Percentiles rank a stretch among this genome's conserved stretches.
These are phyloP conservation scores for Hypsizygus ulmarius DNA, from an alignment of 1,284 basidiomycete species.

Conservation along the genomic window DNA sequence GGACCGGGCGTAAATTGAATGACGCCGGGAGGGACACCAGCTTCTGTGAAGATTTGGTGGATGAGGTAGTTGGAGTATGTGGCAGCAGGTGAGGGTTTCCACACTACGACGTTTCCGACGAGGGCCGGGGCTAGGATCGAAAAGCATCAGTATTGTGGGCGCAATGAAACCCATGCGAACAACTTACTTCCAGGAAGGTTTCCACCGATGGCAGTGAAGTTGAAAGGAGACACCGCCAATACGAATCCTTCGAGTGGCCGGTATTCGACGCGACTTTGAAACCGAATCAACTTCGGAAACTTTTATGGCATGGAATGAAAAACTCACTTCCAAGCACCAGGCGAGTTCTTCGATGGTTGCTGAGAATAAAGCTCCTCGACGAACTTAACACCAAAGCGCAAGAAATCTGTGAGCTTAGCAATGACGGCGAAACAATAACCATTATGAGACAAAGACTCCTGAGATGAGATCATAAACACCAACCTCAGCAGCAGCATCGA, in stretches of 20 bases:
- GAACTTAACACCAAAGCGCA: conserved; percentile 95
- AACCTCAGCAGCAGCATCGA: conserved; percentile 97
- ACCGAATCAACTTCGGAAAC: conserved; percentile 8
- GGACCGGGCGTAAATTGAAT: conserved; percentile 96
- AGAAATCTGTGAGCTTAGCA: conserved; percentile 92
- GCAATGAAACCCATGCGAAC: neutral
- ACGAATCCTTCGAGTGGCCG: conserved; percentile 97
- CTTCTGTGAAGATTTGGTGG: conserved; percentile 91
- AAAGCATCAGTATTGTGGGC: conserved; percentile 5
- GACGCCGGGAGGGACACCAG: conserved; percentile 91
- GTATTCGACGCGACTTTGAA: conserved; percentile 85
- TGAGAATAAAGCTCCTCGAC: conserved; percentile 92
- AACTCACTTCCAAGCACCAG: conserved; percentile 92
- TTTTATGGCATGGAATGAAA: neutral
- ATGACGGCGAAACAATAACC: conserved; percentile 4
- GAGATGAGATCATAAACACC: conserved; percentile 21
- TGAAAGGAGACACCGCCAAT: conserved; percentile 96
- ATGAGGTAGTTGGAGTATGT: conserved; percentile 95
- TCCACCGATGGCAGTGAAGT: conserved; percentile 96
- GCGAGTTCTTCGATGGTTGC: conserved; percentile 86
- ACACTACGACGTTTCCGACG: conserved; percentile 93
- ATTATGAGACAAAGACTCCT: neutral
- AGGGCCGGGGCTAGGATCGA: conserved; percentile 73
- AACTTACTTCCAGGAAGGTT: conserved; percentile 76
- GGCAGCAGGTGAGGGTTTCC: conserved; percentile 97